Evolutionary conservation across 2,329 filamentous ascomycete genomes (phyloP).

Genomic region (Pezicula carpinea): DNA sequence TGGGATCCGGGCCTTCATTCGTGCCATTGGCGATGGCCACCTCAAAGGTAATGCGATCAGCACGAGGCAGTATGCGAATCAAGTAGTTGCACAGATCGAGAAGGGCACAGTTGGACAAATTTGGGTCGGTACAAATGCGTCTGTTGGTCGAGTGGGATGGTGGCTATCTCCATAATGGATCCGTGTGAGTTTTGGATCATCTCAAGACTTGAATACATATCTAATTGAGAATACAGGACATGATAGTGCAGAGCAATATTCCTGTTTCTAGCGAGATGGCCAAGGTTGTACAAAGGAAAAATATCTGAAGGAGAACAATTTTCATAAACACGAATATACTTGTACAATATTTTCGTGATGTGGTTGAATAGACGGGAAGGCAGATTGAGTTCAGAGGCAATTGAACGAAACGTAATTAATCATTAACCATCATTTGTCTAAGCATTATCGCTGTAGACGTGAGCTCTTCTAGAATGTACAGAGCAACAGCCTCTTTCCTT

Average conservation of each 20-base stretch:
- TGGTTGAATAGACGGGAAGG: too few relatives aligned
- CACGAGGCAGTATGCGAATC: neutral
- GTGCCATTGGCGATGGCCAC: neutral
- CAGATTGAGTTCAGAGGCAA: too few relatives aligned
- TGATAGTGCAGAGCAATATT: too few relatives aligned
- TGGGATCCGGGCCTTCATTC: neutral
- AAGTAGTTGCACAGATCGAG: neutral
- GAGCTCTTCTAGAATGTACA: slow-evolving; percentile 54
- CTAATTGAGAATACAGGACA: too few relatives aligned
- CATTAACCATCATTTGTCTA: slow-evolving; percentile 2
- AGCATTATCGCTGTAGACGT: slow-evolving; percentile 17
- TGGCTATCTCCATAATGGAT: neutral
- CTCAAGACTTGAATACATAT: too few relatives aligned
- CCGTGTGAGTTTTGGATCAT: too few relatives aligned
- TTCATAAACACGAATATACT: too few relatives aligned
- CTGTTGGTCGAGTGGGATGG: neutral
- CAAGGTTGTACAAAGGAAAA: too few relatives aligned
- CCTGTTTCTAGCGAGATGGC: too few relatives aligned
- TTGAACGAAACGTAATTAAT: too few relatives aligned
- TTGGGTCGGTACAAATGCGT: neutral
- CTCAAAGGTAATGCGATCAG: neutral
- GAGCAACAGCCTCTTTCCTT: slow-evolving; percentile 49
- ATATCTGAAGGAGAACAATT: too few relatives aligned
- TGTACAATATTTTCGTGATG: too few relatives aligned
- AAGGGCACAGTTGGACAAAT: neutral